Conservation (phyloP, 192 early-diverging fungal genomes). For the Paraglomus occultum region DNA sequence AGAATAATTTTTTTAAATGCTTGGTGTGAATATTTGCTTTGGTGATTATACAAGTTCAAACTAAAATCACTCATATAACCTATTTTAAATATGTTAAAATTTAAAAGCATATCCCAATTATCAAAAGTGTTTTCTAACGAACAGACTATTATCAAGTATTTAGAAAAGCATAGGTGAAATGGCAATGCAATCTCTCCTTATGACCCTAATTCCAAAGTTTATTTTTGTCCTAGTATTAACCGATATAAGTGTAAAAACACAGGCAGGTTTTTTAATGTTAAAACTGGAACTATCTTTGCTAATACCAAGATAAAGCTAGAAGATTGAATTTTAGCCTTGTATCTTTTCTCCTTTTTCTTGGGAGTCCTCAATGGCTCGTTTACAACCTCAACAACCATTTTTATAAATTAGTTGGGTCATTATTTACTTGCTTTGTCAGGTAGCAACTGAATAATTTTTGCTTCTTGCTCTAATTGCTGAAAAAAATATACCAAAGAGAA, state of each 20-base stretch:
- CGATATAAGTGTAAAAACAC: conserved; percentile 21
- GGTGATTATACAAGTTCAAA: too few species aligned
- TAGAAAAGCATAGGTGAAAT: conserved; percentile 17
- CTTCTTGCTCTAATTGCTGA: too few species aligned
- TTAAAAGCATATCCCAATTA: too few species aligned
- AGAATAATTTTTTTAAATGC: too few species aligned
- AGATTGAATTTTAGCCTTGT: conserved; percentile 11
- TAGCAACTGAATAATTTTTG: too few species aligned
- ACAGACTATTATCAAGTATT: conserved; percentile 19
- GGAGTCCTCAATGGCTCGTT: not conserved
- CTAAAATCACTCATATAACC: too few species aligned
- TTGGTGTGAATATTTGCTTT: too few species aligned
- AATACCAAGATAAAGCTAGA: conserved; percentile 5
- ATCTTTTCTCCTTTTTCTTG: conserved; percentile 9
- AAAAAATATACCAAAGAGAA: too few species aligned
- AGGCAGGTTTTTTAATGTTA: conserved; percentile 10
- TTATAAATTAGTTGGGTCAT: conserved; percentile 1
- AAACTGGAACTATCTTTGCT: conserved; percentile 16
- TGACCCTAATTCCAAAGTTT: conserved; percentile 11
- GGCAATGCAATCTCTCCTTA: conserved; percentile 12
- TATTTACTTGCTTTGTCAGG: too few species aligned
- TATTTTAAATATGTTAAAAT: too few species aligned
- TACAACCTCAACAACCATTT: conserved; percentile 16
- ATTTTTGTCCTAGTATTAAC: conserved; percentile 21
- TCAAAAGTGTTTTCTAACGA: too few species aligned